Evolutionary conservation across 1,284 basidiomycete species (phyloP), one percentile per base, ranked within the genome.

Genomic region (Puccinia hordei): DNA sequence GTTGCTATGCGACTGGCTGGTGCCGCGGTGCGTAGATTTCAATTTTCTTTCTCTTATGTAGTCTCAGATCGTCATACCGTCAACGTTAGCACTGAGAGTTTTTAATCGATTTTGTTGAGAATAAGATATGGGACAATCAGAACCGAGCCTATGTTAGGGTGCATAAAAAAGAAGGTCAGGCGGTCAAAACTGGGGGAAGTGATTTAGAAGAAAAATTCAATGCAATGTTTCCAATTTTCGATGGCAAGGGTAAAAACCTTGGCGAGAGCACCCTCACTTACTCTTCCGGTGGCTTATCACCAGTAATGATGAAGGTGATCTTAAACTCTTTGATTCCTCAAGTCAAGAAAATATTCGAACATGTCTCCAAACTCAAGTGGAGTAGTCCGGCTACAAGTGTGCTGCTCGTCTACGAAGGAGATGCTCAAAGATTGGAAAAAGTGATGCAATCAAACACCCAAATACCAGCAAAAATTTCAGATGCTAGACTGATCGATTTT

Each of bases 141-240:
- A 63, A 38, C 5, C 30, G 33, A 33, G 30, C 17, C 30, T 61
- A 61, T 30, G 30, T 38, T 19, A 63, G 33, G 19, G 6, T 22
- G 38, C 15, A 38, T 63, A 35, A 63, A 15, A 38, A 38, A 10
- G 38, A 63, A 15, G 59, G 59, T 19, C 33, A 63, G 5, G 17
- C 0, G 8, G 33, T 38, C 12, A 17, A 38, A 2, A 17, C 12
- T 38, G 33, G 2, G 17, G 59, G 59, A 38, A 17, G 15, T 38
- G 33, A 63, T 63, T 13, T 63, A 33, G 30, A 63, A 63, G 59
- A 63, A 63, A 63, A 38, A 27, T 63, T 63, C 59, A 63, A 63
- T 22, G 15, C 59, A 19, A 33, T 38, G 15, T 63, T 63, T 38
- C 59, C 59, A 38, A 24, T 63, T 35, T 38, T 17, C 19, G 17